A percentile compares a stretch with the other conserved stretches of the same genome.
Conservation (phyloP, 2,329 filamentous ascomycete species). For the Ramularia endophylla region DNA sequence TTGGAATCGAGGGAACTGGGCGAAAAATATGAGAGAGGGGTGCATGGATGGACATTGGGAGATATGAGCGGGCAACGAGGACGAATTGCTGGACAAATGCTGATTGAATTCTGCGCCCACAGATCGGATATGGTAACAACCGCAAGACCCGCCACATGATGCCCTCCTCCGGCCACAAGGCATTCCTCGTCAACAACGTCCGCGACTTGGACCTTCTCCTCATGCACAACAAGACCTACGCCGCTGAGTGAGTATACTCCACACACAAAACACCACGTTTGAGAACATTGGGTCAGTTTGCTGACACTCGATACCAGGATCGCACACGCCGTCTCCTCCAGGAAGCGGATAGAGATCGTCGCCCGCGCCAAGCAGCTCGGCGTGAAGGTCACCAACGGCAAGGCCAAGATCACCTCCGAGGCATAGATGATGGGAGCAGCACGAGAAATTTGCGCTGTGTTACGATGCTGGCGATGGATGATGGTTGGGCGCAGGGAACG, state of each 20-base stretch:
- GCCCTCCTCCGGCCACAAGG: slow-evolving; percentile 98
- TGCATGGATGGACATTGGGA: slow-evolving; percentile 6
- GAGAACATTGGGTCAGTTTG: slow-evolving; percentile 5
- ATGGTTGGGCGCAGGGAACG: slow-evolving; percentile 10
- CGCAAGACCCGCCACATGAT: slow-evolving; percentile 99
- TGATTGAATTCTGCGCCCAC: slow-evolving; percentile 21
- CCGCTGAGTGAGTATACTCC: slow-evolving; percentile 75
- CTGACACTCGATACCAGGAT: slow-evolving; percentile 63
- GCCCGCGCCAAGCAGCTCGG: slow-evolving; percentile 95
- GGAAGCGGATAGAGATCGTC: slow-evolving; percentile 98
- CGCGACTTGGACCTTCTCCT: slow-evolving; percentile 94
- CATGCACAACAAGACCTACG: slow-evolving; percentile 99
- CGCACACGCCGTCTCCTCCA: slow-evolving; percentile 93
- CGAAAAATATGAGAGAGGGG: slow-evolving; percentile 3
- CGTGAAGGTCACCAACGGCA: slow-evolving; percentile 99
- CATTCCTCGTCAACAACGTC: slow-evolving; percentile 97
- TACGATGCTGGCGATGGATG: slow-evolving; percentile 14
- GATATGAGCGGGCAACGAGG: slow-evolving; percentile 6
- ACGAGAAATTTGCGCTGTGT: too few relatives aligned
- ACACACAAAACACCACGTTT: slow-evolving; percentile 17
- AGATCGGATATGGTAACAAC: slow-evolving; percentile 99
- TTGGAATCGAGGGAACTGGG: slow-evolving; percentile 3
- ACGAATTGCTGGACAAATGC: slow-evolving; percentile 7
- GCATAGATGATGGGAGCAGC: slow-evolving; percentile 47
- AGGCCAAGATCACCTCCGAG: slow-evolving; percentile 98